Evolutionary conservation across 495 filamentous ascomycete species (phyloP), one percentile per base, ranked within the genome.

Genomic region (Bathelium albidoporum): DNA sequence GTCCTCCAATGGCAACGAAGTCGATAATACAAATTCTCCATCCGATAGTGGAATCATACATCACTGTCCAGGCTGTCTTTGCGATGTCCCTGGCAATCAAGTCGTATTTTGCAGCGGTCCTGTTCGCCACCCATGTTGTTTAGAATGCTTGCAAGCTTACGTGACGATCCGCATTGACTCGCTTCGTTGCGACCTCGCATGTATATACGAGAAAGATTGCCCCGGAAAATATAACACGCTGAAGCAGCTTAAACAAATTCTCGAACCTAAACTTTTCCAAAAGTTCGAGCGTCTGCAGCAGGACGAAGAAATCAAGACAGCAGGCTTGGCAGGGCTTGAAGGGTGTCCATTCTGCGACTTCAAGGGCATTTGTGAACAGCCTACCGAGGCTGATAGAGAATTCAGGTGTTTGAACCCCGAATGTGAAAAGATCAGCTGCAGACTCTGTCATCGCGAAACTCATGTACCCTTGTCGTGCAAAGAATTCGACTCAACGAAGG

Each of bases 271-370:
- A 62, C 68, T 79, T 1, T 74, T 82, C 29, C 81, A 83, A 0
- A 79, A 76, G 62, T 73, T 96, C 1, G 87, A 89, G 18, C 77
- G 80, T 22, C 78, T 91, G 53, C 86, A 92, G 68, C 83, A 87
- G 69, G 81, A 88, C 62, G 81, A 85, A 26, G 82, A 81, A 32
- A 77, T 96, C 26, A 79, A 82, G 1, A 58, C 62, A 16, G 75
- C 75, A 18, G 72, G 68, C 1, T 45, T 77, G 5, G 69, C 73
- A 4, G 68, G 66, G 52, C 67, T 77, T 24, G 66, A 64, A 20
- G 75, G 75, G 36, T 96, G 91, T 66, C 90, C 91, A 1, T 93
- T 92, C 72, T 96, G 91, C 73, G 83, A 87, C 29, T 95, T 83
- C 74, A 89, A 87, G 43, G 89, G 84, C 12, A 85, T 89, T 29